Conservation (phyloP, 2,329 filamentous ascomycete genomes). For the Cladophialophora bantiana region DNA sequence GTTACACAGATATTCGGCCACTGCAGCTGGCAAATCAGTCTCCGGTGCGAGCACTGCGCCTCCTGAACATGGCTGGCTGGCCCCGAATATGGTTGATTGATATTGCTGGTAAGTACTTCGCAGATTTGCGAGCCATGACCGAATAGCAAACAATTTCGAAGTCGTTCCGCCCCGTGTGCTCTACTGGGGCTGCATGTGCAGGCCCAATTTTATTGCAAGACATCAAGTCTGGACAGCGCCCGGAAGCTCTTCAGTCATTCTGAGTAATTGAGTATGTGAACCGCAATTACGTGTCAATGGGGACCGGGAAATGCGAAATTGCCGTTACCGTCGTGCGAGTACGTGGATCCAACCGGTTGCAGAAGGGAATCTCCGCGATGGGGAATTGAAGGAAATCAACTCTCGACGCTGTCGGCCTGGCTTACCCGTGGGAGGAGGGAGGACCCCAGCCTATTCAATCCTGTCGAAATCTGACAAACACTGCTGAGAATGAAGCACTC, state of each 20-base stretch:
- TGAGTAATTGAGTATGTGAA: not conserved
- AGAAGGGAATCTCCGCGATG: not conserved
- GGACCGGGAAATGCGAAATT: not conserved
- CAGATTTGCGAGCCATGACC: not conserved
- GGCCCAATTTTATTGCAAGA: not conserved
- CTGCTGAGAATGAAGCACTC: not conserved
- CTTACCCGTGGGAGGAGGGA: not conserved
- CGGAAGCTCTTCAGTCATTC: not conserved
- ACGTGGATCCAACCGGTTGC: not conserved
- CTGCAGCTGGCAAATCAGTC: not conserved
- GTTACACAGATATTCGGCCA: not conserved
- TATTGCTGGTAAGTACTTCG: not conserved
- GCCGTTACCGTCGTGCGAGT: not conserved
- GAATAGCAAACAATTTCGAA: not conserved
- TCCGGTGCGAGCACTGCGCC: not conserved
- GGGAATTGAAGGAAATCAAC: not conserved
- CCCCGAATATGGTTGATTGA: not conserved
- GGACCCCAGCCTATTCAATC: not conserved
- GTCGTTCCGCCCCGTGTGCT: not conserved
- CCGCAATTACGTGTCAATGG: not conserved
- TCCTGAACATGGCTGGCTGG: not conserved
- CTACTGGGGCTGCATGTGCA: not conserved
- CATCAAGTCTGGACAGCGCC: not conserved
- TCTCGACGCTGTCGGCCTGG: not conserved
- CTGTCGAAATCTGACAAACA: not conserved